A percentile compares a stretch with the other conserved stretches of the same genome.
These are phyloP conservation scores for Boletus reticuloceps DNA, from an alignment of 768 basidiomycete genomes.

Conservation along the genomic window DNA sequence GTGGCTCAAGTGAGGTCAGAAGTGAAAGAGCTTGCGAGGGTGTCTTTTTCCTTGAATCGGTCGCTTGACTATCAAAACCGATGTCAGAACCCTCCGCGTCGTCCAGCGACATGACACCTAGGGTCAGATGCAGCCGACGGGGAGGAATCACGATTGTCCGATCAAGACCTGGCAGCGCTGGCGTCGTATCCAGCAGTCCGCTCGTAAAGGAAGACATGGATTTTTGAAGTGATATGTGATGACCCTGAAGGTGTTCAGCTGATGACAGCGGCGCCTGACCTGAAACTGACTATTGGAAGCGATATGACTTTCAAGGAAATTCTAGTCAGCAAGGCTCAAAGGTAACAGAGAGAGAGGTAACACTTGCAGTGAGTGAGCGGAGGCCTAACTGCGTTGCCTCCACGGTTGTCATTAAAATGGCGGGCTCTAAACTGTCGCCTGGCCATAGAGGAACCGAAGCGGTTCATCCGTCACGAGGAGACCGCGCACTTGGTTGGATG, in stretches of 20 bases:
- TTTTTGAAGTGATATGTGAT: slow-evolving; percentile 38
- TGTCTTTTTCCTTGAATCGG: slow-evolving; percentile 22
- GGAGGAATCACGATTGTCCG: slow-evolving; percentile 52
- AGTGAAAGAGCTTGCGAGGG: slow-evolving; percentile 43
- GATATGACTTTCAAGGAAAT: slow-evolving; percentile 24
- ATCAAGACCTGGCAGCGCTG: slow-evolving; percentile 53
- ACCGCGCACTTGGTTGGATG: neutral
- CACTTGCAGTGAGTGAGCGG: slow-evolving; percentile 29
- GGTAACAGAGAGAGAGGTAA: neutral
- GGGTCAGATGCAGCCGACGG: slow-evolving; percentile 65
- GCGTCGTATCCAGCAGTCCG: slow-evolving; percentile 17
- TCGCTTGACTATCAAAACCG: neutral
- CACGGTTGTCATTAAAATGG: neutral
- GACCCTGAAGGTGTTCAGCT: slow-evolving; percentile 31
- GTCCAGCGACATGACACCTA: slow-evolving; percentile 69
- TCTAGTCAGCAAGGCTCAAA: neutral
- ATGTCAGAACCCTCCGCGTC: slow-evolving; percentile 9
- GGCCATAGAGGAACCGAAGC: slow-evolving; percentile 9
- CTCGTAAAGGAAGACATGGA: slow-evolving; percentile 38
- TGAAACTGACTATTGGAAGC: slow-evolving; percentile 31
- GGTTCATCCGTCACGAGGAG: slow-evolving; percentile 1
- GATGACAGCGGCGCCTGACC: slow-evolving; percentile 18
- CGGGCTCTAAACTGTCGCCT: slow-evolving; percentile 6
- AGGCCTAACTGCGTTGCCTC: slow-evolving; percentile 1
- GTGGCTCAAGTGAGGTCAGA: slow-evolving; percentile 35